Evolutionary conservation across 805 yeast genomes (phyloP).

Genomic region (Tetrapisispora arboricola): DNA sequence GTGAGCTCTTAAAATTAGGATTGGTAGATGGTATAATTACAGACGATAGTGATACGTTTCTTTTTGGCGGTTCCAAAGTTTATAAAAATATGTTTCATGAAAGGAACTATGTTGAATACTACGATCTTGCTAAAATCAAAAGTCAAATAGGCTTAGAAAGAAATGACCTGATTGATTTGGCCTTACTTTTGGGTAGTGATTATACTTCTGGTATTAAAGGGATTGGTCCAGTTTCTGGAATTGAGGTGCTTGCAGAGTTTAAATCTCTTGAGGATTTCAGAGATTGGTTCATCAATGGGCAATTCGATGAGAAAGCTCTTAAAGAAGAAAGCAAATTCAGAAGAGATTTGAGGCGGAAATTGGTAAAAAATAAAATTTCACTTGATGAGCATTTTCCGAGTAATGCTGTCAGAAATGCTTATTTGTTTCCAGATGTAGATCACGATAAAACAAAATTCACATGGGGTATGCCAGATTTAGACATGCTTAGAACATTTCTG

Average conservation of each 20-base stretch:
- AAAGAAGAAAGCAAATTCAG: constrained; percentile 38
- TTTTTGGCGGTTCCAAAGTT: constrained; percentile 78
- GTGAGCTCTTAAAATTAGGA: constrained; percentile 53
- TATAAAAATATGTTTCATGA: constrained; percentile 94
- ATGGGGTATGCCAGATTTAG: constrained; percentile 89
- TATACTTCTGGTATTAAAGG: constrained; percentile 91
- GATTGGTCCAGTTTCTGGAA: constrained; percentile 85
- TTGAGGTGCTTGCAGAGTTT: constrained; percentile 86
- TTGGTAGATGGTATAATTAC: constrained; percentile 93
- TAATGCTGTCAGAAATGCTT: constrained; percentile 57
- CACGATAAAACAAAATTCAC: constrained; percentile 62
- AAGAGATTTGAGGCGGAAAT: constrained; percentile 46
- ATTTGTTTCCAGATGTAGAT: constrained; percentile 74
- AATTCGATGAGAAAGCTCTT: constrained; percentile 33
- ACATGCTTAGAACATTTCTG: constrained; percentile 60
- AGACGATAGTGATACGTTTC: constrained; percentile 93
- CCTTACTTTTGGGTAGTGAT: constrained; percentile 83
- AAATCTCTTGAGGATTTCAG: constrained; percentile 33
- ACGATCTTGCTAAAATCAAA: constrained; percentile 48
- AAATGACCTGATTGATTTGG: constrained; percentile 62
- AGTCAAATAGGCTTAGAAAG: constrained; percentile 56
- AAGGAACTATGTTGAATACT: constrained; percentile 83
- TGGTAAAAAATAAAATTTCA: constrained; percentile 44
- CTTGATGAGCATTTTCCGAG: constrained; percentile 65
- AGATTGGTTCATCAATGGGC: constrained; percentile 35